These are phyloP conservation scores for Pulveroboletus sp. DNA, from an alignment of 768 basidiomycete genomes.

Conservation along the genomic window DNA sequence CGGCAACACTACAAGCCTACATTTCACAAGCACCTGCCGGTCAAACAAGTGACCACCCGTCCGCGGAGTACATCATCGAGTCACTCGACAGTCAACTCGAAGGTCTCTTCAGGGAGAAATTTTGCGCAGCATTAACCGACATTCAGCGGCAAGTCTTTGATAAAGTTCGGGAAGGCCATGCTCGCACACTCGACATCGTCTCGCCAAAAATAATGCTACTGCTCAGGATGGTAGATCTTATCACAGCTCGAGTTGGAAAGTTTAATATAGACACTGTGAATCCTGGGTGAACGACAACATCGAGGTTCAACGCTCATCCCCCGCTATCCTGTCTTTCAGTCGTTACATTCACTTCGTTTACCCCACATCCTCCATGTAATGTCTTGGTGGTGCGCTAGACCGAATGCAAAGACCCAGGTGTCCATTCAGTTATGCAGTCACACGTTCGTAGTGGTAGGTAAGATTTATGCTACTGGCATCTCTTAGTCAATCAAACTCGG, in stretches of 20 bases:
- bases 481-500: slow-evolving; percentile 62
- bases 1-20: slow-evolving; percentile 28
- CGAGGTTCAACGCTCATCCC: neutral
- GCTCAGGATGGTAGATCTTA: slow-evolving; percentile 29
- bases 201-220: slow-evolving; percentile 25
- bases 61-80: slow-evolving; percentile 29
- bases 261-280: slow-evolving; percentile 11
- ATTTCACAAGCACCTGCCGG: slow-evolving; percentile 25
- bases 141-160: slow-evolving; percentile 24
- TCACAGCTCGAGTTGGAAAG: slow-evolving; percentile 23
- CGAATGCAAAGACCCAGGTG: slow-evolving; percentile 4
- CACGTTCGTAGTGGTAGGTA: slow-evolving; percentile 11
- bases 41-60: slow-evolving; percentile 17
- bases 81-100: slow-evolving; percentile 23
- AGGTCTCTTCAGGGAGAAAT: slow-evolving; percentile 23
- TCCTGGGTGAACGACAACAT: slow-evolving; percentile 1
- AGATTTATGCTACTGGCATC: neutral
- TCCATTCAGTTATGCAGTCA: slow-evolving; percentile 11
- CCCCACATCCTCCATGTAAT: neutral
- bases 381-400: neutral
- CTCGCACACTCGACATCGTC: slow-evolving; percentile 21
- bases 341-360: neutral
- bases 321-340: neutral
- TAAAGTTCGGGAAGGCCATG: slow-evolving; percentile 19
- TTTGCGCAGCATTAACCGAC: slow-evolving; percentile 14